Base-by-base conservation (phyloP, 345 rosid species). In the Xanthoceras sorbifolium region DNA sequence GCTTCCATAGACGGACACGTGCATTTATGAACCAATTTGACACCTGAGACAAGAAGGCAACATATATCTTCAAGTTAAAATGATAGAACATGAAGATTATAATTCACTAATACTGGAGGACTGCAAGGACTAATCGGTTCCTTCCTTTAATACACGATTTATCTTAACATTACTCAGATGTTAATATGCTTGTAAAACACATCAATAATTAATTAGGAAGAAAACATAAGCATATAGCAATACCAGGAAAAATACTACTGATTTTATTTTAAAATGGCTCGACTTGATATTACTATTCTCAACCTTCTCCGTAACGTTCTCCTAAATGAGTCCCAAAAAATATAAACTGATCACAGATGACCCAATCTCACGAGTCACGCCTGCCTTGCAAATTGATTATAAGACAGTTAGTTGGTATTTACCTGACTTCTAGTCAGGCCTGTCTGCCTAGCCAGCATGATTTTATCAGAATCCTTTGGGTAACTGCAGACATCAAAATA, bases 391-490 rank as follows among this genome's bases (percentile, higher is more conserved):
- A 69, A 69, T 14, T 65, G n/a, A 18, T 40, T 59, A 34, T 59
- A 76, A 44, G 69, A 50, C 40, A 59, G 57, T 42, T 22, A 25
- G 3, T 28, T 32, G 28, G 34, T 22, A 32, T 26, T 31, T 85
- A 96, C 99, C 99, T 96, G 99, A 84, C 98, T 89, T 88, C 97
- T 86, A 69, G 97, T 93, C 91, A 96, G 85, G 68, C 99, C 99
- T 6, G 99, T 88, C 81, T 96, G 98, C 74, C 99, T 91, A 38
- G 99, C 98, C n/a, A 96, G 86, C 97, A 92, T 85, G 84, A 92
- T 93, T 82, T 93, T 96, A 66, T 96, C 99, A 7, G 99, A 92
- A 82, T 96, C 99, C 90, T 96, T 96, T 0, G 99, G 99, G 69
- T 96, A 96, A 61, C 99, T 96, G 68, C 40, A 76, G 69, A 66